Base-by-base conservation (phyloP, 2,329 filamentous ascomycete genomes). In the Dendryphion nanum region DNA sequence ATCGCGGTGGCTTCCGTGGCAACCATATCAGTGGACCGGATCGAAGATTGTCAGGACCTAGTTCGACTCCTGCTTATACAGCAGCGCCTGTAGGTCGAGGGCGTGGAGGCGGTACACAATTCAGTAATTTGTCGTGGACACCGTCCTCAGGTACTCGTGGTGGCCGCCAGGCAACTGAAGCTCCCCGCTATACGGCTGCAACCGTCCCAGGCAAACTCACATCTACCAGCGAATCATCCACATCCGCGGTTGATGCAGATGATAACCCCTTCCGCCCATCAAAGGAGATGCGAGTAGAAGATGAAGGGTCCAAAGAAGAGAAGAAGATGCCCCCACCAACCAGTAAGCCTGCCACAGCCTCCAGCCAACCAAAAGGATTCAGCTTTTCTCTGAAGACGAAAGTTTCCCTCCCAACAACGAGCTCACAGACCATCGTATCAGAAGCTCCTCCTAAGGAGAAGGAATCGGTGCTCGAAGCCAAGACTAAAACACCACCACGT, bases 301-400 rank as follows among this genome's bases (percentile, higher is more conserved):
- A 87, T 53, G 74, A 78, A 46, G 68, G 66, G 33, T 66, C 73
- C 16, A 76, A 78, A 34, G 69, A 73, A 10, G 65, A 66, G 17
- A 66, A 71, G 36, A 74, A 77, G 40, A 70, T 74, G 37, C 78
- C 79, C 67, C 75, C 75, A 19, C 74, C 79, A 8, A 34, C 35
- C 8, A 50, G 47, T 4, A 72, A 66, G 16, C 40, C 77, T 40
- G 71, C 78, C 26, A 67, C 76, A 2, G 72, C 77, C 15, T 71
- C 74, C 2, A 75, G 78, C 72, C 77, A 42, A 57, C 67, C 42
- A 63, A 73, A 58, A 33, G 70, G 71, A 3, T 94, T 96, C 57
- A 94, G 89, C 62, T 97, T 97, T 63, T 89, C 89, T 1, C 89
- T 97, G 66, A 96, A 96, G 62, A 78, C 83, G 7, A 78, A 85